phyloP scores from a whole-genome alignment of 139 green algal species.

The Chlamydomonas asymmetrica region DNA sequence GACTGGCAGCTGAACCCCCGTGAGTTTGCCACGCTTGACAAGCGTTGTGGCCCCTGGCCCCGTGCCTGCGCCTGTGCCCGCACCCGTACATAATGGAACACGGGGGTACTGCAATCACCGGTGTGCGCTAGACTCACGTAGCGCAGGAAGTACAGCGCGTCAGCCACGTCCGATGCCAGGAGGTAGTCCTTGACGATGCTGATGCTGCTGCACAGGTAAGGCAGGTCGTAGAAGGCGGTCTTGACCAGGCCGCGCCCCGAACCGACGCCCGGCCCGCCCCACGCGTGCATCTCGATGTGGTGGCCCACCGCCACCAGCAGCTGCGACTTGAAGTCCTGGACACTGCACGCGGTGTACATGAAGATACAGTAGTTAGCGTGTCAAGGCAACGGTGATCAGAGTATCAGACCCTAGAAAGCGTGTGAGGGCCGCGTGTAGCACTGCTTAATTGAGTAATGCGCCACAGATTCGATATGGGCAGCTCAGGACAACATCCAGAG shows the following conservation, averaged over 20 bases:
- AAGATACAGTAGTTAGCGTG: too few species aligned
- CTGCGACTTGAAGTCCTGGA: slow-evolving; percentile 44
- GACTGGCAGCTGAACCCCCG: too few species aligned
- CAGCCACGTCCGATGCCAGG: slow-evolving; percentile 71
- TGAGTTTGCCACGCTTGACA: too few species aligned
- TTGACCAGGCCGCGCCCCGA: slow-evolving; percentile 30
- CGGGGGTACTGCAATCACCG: neutral
- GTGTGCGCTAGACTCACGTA: slow-evolving; percentile 39
- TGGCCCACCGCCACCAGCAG: slow-evolving; percentile 68
- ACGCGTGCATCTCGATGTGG: slow-evolving; percentile 63
- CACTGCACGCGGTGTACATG: too few species aligned
- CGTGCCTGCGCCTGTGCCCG: too few species aligned
- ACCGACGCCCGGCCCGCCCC: neutral
- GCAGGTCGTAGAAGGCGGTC: slow-evolving; percentile 80
- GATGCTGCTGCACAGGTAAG: slow-evolving; percentile 61
- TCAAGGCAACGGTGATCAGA: too few species aligned
- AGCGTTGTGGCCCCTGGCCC: too few species aligned
- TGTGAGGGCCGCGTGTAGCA: too few species aligned
- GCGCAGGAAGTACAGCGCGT: slow-evolving; percentile 75
- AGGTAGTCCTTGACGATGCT: slow-evolving; percentile 87
- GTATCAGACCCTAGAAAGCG: too few species aligned
- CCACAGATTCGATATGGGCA: too few species aligned
- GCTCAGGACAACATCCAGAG: too few species aligned
- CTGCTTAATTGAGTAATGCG: too few species aligned
- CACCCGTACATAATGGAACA: neutral